These are phyloP conservation scores for Trichoderma asperelloides DNA, from an alignment of 495 filamentous ascomycete genomes.

Conservation along the genomic window DNA sequence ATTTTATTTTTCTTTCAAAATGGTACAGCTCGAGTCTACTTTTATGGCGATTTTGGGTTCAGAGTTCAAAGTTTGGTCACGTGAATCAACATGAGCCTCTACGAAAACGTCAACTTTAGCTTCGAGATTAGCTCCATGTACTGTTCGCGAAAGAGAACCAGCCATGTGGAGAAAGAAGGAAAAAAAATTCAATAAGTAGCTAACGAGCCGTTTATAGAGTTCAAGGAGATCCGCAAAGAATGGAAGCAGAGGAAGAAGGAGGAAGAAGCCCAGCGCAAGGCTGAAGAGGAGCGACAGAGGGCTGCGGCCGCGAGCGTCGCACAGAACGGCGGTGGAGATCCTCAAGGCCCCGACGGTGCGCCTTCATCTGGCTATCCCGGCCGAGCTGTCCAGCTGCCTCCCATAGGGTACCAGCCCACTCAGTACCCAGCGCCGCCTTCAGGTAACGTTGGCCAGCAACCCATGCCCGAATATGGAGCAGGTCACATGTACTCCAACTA, in stretches of 20 bases:
- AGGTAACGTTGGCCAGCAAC: slow-evolving; percentile 45
- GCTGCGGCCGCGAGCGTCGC: slow-evolving; percentile 50
- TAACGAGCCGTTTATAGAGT: slow-evolving; percentile 51
- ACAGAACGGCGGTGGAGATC: slow-evolving; percentile 26
- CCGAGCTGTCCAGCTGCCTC: slow-evolving; percentile 66
- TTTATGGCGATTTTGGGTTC: too few species aligned
- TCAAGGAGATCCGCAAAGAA: slow-evolving; percentile 98
- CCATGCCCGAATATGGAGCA: slow-evolving; percentile 53
- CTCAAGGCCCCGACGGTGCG: slow-evolving; percentile 38
- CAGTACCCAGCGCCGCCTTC: slow-evolving; percentile 61
- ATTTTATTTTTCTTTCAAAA: too few species aligned
- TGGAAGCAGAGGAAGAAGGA: slow-evolving; percentile 99
- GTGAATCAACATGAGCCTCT: too few species aligned
- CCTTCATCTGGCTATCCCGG: slow-evolving; percentile 51
- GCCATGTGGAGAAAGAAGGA: too few species aligned
- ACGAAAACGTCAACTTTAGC: too few species aligned
- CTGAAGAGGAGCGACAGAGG: slow-evolving; percentile 78
- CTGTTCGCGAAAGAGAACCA: too few species aligned
- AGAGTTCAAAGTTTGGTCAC: too few species aligned
- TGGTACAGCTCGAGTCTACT: too few species aligned
- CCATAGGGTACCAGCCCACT: slow-evolving; percentile 70
- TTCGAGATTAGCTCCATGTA: too few species aligned
- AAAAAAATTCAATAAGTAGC: not conserved
- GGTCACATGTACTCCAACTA: slow-evolving; percentile 48
- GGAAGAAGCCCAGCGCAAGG: slow-evolving; percentile 83